Conservation (phyloP, 2,329 filamentous ascomycete species). For the Penicillium janthinellum region DNA sequence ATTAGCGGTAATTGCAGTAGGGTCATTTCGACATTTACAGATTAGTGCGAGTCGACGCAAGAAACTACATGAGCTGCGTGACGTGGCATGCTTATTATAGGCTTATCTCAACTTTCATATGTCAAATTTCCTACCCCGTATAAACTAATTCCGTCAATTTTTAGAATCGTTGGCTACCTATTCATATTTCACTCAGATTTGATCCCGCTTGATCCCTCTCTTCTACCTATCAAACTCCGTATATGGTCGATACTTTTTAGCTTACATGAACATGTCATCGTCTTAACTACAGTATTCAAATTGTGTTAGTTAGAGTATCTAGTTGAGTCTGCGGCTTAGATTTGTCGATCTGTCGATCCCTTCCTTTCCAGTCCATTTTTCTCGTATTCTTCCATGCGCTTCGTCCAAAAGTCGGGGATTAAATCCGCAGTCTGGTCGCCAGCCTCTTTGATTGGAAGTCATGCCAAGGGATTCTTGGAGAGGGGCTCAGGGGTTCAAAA, state of each 20-base stretch:
- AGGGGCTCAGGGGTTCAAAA: background rate
- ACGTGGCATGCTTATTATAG: background rate
- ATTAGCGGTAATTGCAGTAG: no score
- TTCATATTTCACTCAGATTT: no score
- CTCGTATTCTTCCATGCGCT: background rate
- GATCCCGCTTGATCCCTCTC: background rate
- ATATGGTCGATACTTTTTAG: background rate
- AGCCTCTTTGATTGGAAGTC: background rate
- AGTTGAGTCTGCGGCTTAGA: background rate
- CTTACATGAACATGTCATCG: background rate
- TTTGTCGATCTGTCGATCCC: background rate
- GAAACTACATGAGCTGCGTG: background rate
- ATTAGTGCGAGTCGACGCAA: no score
- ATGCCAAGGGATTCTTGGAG: background rate
- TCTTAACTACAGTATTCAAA: no score
- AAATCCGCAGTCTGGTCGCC: background rate
- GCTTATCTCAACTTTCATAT: background rate
- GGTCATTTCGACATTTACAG: no score
- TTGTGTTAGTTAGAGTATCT: background rate
- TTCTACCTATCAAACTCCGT: background rate
- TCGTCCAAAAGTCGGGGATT: background rate
- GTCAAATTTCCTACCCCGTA: background rate
- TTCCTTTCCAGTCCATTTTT: background rate
- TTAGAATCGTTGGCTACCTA: background rate
- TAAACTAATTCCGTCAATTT: background rate